Base-by-base conservation (phyloP, 2,329 filamentous ascomycete species). In the Cladorrhinum sp. region DNA sequence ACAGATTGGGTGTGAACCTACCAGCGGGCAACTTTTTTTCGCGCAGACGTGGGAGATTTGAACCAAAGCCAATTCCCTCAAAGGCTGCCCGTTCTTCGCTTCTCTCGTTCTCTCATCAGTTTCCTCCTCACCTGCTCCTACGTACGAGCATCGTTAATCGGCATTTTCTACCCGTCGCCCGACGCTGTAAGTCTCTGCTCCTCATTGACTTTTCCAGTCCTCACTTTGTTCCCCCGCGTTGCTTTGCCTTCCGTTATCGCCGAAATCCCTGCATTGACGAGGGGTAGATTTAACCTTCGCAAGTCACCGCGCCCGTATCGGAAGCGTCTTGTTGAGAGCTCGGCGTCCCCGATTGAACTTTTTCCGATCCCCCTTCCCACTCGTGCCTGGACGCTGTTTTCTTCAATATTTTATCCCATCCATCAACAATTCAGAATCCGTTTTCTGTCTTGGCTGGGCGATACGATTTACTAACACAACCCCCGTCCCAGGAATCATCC, bases 1-100 rank as follows among this genome's bases (percentile, higher is more conserved):
- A 56, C 32, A 55, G 60, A 49, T 58, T 60, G 60, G 50, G 56
- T 64, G 60, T 64, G 59, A 54, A 65, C 53, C n/a, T n/a, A n/a
- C n/a, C 32, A 29, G 36, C 29, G 50, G 55, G 12, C 52, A 32
- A 23, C 27, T 52, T 38, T 16, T 54, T 58, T 62, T 66, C 62
- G 49, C 62, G 60, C 66, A 64, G 55, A 55, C 41, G 18, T 36
- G 32, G 32, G 32, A 36, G 6, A 36, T 36, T 52, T 24, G 29
- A 52, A 54, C 57, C 56, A 62, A 60, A 50, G 27, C 54, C 38
- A 57, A 62, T 61, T 59, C 58, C 62, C 61, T 55, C 59, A 60
- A 50, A 60, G 50, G 50, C 10, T 49, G 50, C 32, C 20, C 56
- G 12, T 36, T 50, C 49, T 22, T 54, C 57, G 20, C 18, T 48